phyloP scores from a whole-genome alignment of 2,329 filamentous ascomycete genomes.

The Fusarium domesticum region DNA sequence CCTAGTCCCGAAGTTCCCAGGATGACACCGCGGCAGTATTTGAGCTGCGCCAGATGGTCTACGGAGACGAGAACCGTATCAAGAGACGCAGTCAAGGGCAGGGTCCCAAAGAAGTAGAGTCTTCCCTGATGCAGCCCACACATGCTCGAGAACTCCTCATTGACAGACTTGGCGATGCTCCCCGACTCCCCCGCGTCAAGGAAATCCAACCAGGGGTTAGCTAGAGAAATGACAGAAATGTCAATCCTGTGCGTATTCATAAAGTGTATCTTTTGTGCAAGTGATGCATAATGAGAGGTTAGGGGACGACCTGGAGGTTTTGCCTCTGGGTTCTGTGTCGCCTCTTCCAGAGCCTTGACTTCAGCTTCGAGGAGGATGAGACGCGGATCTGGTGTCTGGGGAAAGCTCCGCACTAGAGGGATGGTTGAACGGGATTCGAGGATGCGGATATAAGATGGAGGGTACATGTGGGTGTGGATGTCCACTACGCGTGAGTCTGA shows the following conservation, averaged over 20 bases:
- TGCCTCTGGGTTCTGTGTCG: slow-evolving; percentile 51
- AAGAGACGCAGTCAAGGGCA: slow-evolving; percentile 69
- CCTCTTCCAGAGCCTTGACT: slow-evolving; percentile 44
- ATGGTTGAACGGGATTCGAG: slow-evolving; percentile 59
- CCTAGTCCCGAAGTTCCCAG: slow-evolving; percentile 82
- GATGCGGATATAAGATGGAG: slow-evolving; percentile 59
- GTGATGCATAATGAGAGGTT: slow-evolving; percentile 77
- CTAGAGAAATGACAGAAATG: slow-evolving; percentile 80
- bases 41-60: slow-evolving; percentile 56
- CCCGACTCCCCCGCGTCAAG: slow-evolving; percentile 60
- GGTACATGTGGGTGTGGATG: slow-evolving; percentile 69
- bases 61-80: slow-evolving; percentile 65
- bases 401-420: slow-evolving; percentile 68
- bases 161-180: slow-evolving; percentile 63
- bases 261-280: slow-evolving; percentile 76
- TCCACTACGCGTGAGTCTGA: slow-evolving; percentile 51
- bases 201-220: slow-evolving; percentile 94
- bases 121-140: slow-evolving; percentile 64
- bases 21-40: slow-evolving; percentile 78
- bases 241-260: slow-evolving; percentile 83
- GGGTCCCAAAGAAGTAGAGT: slow-evolving; percentile 77
- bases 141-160: slow-evolving; percentile 71
- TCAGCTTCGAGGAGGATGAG: slow-evolving; percentile 62
- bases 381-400: slow-evolving; percentile 53
- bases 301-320: slow-evolving; percentile 75